Evolutionary conservation across 345 rosid species (phyloP).

Genomic region (Acer saccharum): DNA sequence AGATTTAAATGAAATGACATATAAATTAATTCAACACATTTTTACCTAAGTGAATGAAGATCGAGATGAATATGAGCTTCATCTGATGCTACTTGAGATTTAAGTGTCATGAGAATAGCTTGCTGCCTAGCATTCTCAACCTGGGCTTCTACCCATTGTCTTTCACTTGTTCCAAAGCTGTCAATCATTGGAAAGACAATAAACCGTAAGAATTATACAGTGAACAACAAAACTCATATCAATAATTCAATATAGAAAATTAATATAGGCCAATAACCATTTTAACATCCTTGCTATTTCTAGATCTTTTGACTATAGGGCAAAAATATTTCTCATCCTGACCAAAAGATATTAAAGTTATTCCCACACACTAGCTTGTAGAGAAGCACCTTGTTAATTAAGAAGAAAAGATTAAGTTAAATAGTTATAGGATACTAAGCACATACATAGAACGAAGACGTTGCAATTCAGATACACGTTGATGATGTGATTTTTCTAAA

Average conservation of each 20-base stretch:
- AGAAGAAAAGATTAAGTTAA: not conserved
- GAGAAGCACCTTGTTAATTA: not conserved
- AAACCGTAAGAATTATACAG: constrained; percentile 5
- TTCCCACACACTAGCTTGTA: not conserved
- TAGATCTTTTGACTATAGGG: not conserved
- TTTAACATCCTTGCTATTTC: not conserved
- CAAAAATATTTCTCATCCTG: constrained; percentile 2
- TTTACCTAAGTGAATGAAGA: constrained; percentile 88
- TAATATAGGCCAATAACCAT: not conserved
- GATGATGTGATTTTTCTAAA: constrained; percentile 84
- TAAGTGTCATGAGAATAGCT: constrained; percentile 79
- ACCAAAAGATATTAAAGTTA: not conserved
- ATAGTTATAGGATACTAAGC: not conserved
- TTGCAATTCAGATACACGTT: constrained; percentile 84
- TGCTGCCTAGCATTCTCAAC: constrained; percentile 97
- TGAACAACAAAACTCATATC: constrained; percentile 1
- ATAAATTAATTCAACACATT: constrained; percentile 6
- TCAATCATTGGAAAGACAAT: constrained; percentile 15
- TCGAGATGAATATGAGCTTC: constrained; percentile 98
- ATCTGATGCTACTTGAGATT: constrained; percentile 86
- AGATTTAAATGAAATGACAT: not conserved
- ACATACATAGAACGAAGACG: constrained; percentile 95
- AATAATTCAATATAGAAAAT: not conserved
- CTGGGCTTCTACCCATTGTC: constrained; percentile 99
- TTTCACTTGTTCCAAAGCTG: constrained; percentile 97